Percentiles rank a stretch among this genome's conserved stretches.
phyloP scores from a whole-genome alignment of 2,329 filamentous ascomycete genomes.

The Paecilomyces niveus region DNA sequence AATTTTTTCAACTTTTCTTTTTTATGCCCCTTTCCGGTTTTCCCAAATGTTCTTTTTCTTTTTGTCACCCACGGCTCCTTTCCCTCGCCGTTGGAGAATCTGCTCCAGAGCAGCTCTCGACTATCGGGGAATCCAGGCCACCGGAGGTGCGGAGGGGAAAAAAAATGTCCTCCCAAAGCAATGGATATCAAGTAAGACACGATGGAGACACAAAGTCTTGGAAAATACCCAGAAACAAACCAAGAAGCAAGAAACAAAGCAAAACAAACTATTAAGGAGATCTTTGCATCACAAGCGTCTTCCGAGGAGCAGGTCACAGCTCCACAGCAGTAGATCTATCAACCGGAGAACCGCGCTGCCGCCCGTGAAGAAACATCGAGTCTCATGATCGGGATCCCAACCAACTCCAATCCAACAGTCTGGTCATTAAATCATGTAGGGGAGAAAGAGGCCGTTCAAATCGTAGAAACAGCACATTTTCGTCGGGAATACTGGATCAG shows the following conservation, averaged over 20 bases:
- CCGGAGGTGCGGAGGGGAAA: neutral
- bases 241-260: neutral
- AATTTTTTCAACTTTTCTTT: neutral
- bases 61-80: neutral
- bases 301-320: neutral
- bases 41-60: neutral
- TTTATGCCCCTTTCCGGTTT: neutral
- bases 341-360: neutral
- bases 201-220: neutral
- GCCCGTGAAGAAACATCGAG: neutral
- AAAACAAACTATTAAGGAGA: neutral
- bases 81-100: neutral
- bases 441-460: neutral
- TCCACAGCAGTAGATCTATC: neutral
- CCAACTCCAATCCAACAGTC: slow-evolving; percentile 23
- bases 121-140: neutral
- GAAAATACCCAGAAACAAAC: no score
- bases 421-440: slow-evolving; percentile 22
- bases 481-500: neutral
- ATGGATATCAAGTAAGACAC: neutral
- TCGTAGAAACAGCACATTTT: neutral
- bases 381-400: neutral
- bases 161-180: neutral
- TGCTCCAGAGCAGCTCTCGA: neutral
- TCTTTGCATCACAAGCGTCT: neutral